Conservation (phyloP, 1,284 basidiomycete species). For the Malassezia equina region DNA sequence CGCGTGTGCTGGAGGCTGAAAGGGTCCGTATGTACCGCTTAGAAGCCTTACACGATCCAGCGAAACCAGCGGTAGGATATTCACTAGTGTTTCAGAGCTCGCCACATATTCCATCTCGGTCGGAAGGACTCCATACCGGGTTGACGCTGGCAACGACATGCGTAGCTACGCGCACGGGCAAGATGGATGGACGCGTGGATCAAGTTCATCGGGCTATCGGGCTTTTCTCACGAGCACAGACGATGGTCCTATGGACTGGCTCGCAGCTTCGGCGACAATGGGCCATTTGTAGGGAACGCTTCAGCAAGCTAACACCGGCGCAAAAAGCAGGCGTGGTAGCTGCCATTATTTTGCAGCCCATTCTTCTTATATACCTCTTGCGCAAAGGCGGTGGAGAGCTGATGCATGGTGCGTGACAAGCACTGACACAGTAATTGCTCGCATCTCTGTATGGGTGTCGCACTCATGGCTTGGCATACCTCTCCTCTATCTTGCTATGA, state of each 20-base stretch:
- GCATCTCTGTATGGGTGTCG: constrained; percentile 22
- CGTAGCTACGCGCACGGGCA: neutral
- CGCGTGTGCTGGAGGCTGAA: constrained; percentile 71
- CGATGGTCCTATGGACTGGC: neutral
- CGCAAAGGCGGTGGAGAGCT: constrained; percentile 22
- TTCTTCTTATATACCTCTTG: constrained; percentile 1
- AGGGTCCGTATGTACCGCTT: constrained; percentile 63
- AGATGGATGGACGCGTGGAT: neutral
- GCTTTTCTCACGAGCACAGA: neutral
- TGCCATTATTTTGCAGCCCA: neutral
- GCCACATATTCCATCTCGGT: constrained; percentile 20
- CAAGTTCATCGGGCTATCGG: neutral
- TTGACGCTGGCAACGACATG: constrained; percentile 12
- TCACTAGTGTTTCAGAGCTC: constrained; percentile 21
- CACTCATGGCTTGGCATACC: constrained; percentile 18
- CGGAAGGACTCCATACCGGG: constrained; percentile 12
- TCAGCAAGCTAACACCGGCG: neutral
- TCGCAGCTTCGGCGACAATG: neutral
- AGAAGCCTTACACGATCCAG: constrained; percentile 40
- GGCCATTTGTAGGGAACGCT: neutral
- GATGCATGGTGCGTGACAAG: constrained; percentile 18
- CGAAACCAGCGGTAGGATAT: constrained; percentile 36
- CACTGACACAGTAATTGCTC: constrained; percentile 4
- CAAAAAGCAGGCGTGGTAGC: neutral
- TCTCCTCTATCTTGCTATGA: constrained; percentile 21